phyloP scores from a whole-genome alignment of 2,329 filamentous ascomycete genomes.

The Diaporthe eres region DNA sequence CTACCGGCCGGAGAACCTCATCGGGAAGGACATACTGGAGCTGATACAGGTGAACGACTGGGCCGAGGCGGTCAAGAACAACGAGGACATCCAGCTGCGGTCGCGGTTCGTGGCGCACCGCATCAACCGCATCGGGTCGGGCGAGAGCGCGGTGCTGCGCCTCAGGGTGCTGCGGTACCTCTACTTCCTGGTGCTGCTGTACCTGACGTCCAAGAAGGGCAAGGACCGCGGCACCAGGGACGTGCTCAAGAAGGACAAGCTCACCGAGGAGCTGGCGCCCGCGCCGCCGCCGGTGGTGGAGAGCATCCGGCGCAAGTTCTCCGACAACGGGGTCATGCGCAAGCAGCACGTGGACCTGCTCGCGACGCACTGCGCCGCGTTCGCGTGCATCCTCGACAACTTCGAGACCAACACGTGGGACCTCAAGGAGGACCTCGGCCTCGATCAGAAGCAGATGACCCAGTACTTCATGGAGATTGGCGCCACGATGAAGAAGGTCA shows the following conservation, averaged over 20 bases:
- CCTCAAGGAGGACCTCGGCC: slow-evolving; percentile 78
- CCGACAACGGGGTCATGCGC: slow-evolving; percentile 73
- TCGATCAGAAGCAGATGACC: slow-evolving; percentile 79
- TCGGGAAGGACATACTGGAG: slow-evolving; percentile 77
- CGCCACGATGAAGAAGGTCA: slow-evolving; percentile 73
- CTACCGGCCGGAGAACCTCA: slow-evolving; percentile 76
- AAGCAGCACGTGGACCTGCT: slow-evolving; percentile 81
- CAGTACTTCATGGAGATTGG: slow-evolving; percentile 85
- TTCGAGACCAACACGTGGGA: slow-evolving; percentile 80
- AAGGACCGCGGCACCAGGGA: slow-evolving; percentile 62
- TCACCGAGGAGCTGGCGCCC: slow-evolving; percentile 69
- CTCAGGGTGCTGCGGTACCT: slow-evolving; percentile 74
- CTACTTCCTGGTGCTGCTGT: slow-evolving; percentile 69
- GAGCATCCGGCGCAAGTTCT: slow-evolving; percentile 78
- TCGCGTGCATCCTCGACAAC: slow-evolving; percentile 80
- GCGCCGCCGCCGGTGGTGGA: slow-evolving; percentile 75
- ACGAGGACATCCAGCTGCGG: slow-evolving; percentile 67
- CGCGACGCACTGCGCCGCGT: slow-evolving; percentile 79
- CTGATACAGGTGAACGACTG: slow-evolving; percentile 80
- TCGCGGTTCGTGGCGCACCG: slow-evolving; percentile 78
- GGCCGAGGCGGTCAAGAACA: slow-evolving; percentile 75
- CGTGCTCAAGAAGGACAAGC: slow-evolving; percentile 73
- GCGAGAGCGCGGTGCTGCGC: slow-evolving; percentile 65
- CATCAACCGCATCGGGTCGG: slow-evolving; percentile 66
- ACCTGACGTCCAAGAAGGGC: slow-evolving; percentile 61